These are phyloP conservation scores for Prunus campanulata DNA, from an alignment of 306 rosid species.

Conservation along the genomic window DNA sequence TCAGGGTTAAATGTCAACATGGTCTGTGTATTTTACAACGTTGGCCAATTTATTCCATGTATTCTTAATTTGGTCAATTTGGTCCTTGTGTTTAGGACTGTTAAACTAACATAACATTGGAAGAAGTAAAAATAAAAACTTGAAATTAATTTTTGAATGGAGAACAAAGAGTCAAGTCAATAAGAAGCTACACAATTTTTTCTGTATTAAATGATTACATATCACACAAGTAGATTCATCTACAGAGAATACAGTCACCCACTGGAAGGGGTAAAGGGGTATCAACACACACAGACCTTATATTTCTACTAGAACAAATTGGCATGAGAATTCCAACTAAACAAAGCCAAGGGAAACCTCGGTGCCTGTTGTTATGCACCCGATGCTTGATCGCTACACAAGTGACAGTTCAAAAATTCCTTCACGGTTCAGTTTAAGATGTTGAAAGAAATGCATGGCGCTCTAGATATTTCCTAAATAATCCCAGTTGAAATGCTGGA, in stretches of 20 bases:
- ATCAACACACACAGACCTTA: conserved; percentile 24
- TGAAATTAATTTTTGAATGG: too few species aligned
- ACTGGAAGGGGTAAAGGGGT: conserved; percentile 16
- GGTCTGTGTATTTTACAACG: too few species aligned
- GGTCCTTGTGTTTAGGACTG: too few species aligned
- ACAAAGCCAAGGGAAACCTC: conserved; percentile 15
- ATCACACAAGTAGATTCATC: conserved; percentile 40
- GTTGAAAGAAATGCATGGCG: conserved; percentile 22
- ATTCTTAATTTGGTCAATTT: too few species aligned
- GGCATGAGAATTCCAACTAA: conserved; percentile 29
- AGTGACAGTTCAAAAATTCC: conserved; percentile 13
- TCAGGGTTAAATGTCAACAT: too few species aligned
- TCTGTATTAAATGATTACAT: conserved; percentile 31
- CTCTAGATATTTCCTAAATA: conserved; percentile 29
- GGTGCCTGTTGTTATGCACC: conserved; percentile 23
- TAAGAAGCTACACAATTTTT: background rate
- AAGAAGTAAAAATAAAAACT: background rate
- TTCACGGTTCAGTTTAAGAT: conserved; percentile 18
- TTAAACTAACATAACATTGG: background rate
- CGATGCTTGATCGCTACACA: conserved; percentile 15
- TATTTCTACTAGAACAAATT: conserved; percentile 24
- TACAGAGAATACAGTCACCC: conserved; percentile 39
- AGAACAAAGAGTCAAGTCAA: background rate
- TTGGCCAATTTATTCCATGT: too few species aligned
- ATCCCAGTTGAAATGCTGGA: conserved; percentile 64